Evolutionary conservation across 2,329 filamentous ascomycete genomes (phyloP).

Genomic region (Colletotrichum sp.): DNA sequence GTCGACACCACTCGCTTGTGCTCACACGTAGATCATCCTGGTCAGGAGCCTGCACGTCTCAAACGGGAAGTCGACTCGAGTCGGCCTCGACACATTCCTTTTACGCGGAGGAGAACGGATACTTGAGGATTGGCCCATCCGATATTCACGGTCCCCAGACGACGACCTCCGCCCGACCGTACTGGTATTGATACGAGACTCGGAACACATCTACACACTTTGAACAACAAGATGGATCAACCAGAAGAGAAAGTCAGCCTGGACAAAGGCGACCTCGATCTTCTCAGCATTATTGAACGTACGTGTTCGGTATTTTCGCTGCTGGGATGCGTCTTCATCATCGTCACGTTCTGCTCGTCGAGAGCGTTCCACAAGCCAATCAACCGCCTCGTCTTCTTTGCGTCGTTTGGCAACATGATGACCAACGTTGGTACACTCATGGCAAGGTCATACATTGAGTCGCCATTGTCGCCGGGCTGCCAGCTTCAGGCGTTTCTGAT

Average conservation of each 20-base stretch:
- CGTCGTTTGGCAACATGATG: slow-evolving; percentile 81
- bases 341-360: slow-evolving; percentile 72
- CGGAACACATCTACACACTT: not conserved
- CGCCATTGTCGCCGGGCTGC: slow-evolving; percentile 58
- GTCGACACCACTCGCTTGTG: not conserved
- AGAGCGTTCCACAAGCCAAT: slow-evolving; percentile 83
- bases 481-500: slow-evolving; percentile 81
- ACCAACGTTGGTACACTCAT: slow-evolving; percentile 80
- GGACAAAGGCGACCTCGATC: slow-evolving; percentile 45
- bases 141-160: not conserved
- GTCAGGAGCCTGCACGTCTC: not conserved
- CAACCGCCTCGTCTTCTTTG: slow-evolving; percentile 84
- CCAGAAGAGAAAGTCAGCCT: not conserved
- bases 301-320: slow-evolving; percentile 74
- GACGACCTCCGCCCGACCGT: not conserved
- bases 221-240: not conserved
- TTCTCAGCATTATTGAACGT: slow-evolving; percentile 69
- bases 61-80: not conserved
- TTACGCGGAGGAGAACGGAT: not conserved
- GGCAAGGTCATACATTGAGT: slow-evolving; percentile 62
- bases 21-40: not conserved
- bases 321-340: slow-evolving; percentile 72
- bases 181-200: not conserved
- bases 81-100: not conserved
- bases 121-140: not conserved